These are phyloP conservation scores for Ambrosiella beaveri DNA, from an alignment of 2,329 filamentous ascomycete genomes.

Conservation along the genomic window DNA sequence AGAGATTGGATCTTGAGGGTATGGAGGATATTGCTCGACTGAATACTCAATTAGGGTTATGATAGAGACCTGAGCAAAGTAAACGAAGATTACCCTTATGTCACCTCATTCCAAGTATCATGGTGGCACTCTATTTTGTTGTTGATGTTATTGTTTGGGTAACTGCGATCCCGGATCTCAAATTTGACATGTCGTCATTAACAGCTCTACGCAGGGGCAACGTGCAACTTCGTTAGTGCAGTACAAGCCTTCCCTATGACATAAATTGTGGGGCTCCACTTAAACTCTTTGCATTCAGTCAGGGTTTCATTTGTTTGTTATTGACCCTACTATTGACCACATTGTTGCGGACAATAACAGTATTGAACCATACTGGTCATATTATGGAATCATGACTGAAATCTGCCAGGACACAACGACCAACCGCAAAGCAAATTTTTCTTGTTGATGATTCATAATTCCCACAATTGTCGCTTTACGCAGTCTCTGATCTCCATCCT, in stretches of 20 bases:
- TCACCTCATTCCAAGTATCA: background rate
- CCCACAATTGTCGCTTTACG: background rate
- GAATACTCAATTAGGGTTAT: no score
- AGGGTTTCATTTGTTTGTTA: background rate
- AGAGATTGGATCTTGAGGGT: background rate
- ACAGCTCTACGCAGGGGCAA: background rate
- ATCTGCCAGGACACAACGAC: background rate
- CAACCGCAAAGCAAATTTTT: no score
- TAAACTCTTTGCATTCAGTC: background rate
- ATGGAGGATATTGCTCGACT: background rate
- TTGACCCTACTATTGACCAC: background rate
- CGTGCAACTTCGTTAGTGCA: background rate
- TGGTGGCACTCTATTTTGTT: background rate
- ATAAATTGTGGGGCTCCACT: constrained; percentile 1
- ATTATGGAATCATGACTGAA: background rate
- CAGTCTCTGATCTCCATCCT: background rate
- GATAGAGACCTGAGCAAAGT: no score
- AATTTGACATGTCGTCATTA: background rate
- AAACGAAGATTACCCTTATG: background rate
- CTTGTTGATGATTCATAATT: background rate
- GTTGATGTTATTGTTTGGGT: background rate
- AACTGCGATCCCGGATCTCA: background rate
- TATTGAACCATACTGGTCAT: background rate
- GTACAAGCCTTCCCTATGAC: background rate
- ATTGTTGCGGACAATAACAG: background rate